Evolutionary conservation across 495 filamentous ascomycete species (phyloP).

Genomic region (Lasiosphaeria hispida): DNA sequence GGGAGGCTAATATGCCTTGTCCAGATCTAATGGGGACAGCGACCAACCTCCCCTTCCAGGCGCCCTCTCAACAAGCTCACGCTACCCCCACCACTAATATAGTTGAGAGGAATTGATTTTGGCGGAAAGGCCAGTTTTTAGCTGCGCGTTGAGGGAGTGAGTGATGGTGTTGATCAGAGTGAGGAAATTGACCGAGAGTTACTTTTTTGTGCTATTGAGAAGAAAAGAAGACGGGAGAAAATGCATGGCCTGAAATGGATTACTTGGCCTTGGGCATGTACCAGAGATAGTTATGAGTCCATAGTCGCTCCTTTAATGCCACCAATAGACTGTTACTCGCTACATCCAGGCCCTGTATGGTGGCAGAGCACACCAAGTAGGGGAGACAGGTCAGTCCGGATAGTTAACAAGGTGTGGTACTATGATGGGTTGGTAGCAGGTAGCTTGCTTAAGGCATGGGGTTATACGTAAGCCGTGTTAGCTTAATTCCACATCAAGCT

Average conservation of each 20-base stretch:
- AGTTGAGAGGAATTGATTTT: constrained; percentile 30
- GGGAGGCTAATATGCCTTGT: constrained; percentile 26
- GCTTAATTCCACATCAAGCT: too few species aligned
- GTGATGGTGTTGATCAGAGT: not conserved
- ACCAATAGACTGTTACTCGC: constrained; percentile 14
- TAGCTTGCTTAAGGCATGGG: too few species aligned
- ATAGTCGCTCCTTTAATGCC: constrained; percentile 34
- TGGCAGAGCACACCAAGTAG: not conserved
- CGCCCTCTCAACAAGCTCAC: constrained; percentile 14
- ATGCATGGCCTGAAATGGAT: constrained; percentile 34
- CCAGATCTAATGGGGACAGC: constrained; percentile 32
- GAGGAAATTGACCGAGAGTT: not conserved
- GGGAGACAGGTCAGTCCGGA: too few species aligned
- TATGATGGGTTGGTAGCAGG: too few species aligned
- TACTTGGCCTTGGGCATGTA: constrained; percentile 37
- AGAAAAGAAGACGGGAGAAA: constrained; percentile 18
- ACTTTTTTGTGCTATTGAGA: constrained; percentile 21
- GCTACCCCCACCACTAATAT: constrained; percentile 24
- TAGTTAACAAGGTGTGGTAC: too few species aligned
- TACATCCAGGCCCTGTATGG: not conserved
- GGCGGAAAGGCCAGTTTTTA: not conserved
- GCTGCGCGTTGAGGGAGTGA: constrained; percentile 9
- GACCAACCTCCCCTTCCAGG: constrained; percentile 20
- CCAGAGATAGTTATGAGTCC: constrained; percentile 30
- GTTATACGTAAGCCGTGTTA: too few species aligned